Evolutionary conservation across 495 filamentous ascomycete genomes (phyloP).

Genomic region (Talaromyces trachyspermus): DNA sequence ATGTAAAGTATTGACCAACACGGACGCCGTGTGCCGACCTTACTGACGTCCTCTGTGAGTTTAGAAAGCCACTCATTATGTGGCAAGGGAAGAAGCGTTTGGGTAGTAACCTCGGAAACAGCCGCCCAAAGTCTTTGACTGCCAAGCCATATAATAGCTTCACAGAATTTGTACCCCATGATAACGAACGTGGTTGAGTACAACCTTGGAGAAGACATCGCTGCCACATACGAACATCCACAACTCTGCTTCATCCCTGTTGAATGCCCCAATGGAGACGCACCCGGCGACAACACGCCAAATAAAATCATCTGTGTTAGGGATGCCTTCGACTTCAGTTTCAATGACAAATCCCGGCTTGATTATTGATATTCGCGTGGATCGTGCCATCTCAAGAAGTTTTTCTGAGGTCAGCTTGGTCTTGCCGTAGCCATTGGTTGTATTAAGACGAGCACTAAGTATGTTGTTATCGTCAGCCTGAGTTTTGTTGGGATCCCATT

Average conservation of each 20-base stretch:
- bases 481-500: not conserved
- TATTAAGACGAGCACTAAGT: not conserved
- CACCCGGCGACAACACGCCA: constrained; percentile 23
- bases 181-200: no score
- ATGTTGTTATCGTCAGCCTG: not conserved
- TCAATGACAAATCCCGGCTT: constrained; percentile 22
- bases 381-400: not conserved
- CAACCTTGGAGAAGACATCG: not conserved
- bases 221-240: not conserved
- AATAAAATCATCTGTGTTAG: constrained; percentile 27
- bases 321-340: constrained; percentile 10
- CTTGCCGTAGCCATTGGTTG: not conserved
- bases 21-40: no score
- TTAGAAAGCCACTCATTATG: no score
- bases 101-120: no score
- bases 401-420: not conserved
- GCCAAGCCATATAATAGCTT: no score
- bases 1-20: no score
- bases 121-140: no score
- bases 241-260: not conserved
- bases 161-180: no score
- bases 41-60: no score
- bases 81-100: no score
- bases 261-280: not conserved
- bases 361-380: constrained; percentile 17